These are phyloP conservation scores for Fomitiporia mediterranea DNA, from an alignment of 1,284 basidiomycete species.

Conservation along the genomic window DNA sequence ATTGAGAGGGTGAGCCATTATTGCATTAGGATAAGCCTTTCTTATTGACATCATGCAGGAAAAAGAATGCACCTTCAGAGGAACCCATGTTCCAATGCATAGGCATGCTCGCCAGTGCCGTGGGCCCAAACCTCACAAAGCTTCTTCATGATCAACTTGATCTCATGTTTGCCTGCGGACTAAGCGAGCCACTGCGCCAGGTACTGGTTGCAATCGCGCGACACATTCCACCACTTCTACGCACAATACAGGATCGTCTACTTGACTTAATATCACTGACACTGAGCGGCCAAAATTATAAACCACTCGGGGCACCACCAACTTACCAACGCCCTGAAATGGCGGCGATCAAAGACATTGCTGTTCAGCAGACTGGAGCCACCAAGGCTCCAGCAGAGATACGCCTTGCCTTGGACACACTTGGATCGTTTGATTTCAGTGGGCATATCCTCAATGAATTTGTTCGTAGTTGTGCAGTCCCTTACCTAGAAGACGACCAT, in stretches of 20 bases:
- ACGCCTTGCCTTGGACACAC: constrained; percentile 81
- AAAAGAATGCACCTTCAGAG: constrained; percentile 91
- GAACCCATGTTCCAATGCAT: constrained; percentile 98
- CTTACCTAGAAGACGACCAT: constrained; percentile 93
- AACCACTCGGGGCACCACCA: constrained; percentile 76
- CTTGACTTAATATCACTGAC: constrained; percentile 80
- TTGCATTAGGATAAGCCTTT: constrained; percentile 12
- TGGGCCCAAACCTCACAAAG: constrained; percentile 94
- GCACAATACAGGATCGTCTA: constrained; percentile 91
- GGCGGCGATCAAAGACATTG: constrained; percentile 49
- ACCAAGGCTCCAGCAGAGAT: constrained; percentile 73
- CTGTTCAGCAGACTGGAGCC: constrained; percentile 43
- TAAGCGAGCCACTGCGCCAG: constrained; percentile 85
- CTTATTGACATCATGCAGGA: constrained; percentile 42
- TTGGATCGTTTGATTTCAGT: constrained; percentile 94
- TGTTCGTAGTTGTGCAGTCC: constrained; percentile 87
- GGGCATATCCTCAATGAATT: constrained; percentile 97
- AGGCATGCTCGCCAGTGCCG: constrained; percentile 92
- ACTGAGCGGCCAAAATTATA: constrained; percentile 80
- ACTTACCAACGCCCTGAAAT: constrained; percentile 51
- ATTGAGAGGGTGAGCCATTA: constrained; percentile 65
- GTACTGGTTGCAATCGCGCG: constrained; percentile 86
- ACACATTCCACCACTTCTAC: constrained; percentile 87
- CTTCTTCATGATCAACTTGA: constrained; percentile 95
- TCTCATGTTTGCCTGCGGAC: constrained; percentile 92